Evolutionary conservation across 2,329 filamentous ascomycete genomes (phyloP).

Genomic region (Decorospora gaudefroyi): DNA sequence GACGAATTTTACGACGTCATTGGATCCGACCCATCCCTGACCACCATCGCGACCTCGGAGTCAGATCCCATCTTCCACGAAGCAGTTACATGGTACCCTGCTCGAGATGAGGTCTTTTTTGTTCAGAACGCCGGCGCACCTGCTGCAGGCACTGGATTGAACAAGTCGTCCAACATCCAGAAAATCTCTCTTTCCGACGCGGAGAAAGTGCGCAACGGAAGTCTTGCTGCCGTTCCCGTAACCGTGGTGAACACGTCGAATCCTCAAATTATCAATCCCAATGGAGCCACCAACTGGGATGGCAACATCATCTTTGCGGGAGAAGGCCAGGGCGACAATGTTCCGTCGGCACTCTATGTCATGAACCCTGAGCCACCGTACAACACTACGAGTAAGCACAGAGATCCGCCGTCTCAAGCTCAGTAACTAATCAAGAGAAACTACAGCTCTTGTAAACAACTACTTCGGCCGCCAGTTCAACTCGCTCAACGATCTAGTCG

Average conservation of each 20-base stretch:
- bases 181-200: slow-evolving; percentile 33
- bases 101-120: slow-evolving; percentile 32
- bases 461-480: slow-evolving; percentile 54
- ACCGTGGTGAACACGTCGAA: slow-evolving; percentile 31
- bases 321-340: slow-evolving; percentile 28
- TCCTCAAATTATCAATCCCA: slow-evolving; percentile 34
- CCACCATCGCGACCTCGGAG: slow-evolving; percentile 28
- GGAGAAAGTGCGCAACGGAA: slow-evolving; percentile 30
- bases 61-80: slow-evolving; percentile 34
- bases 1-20: slow-evolving; percentile 34
- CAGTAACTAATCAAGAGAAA: slow-evolving; percentile 7
- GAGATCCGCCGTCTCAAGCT: not conserved
- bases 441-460: slow-evolving; percentile 47
- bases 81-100: slow-evolving; percentile 32
- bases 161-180: slow-evolving; percentile 34
- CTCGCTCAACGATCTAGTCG: slow-evolving; percentile 48
- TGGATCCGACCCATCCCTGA: slow-evolving; percentile 28
- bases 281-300: slow-evolving; percentile 30
- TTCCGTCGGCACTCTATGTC: slow-evolving; percentile 29
- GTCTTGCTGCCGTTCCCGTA: slow-evolving; percentile 24
- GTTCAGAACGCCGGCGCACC: slow-evolving; percentile 32
- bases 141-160: slow-evolving; percentile 31
- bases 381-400: slow-evolving; percentile 31
- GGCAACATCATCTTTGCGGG: slow-evolving; percentile 34
- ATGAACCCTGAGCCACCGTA: slow-evolving; percentile 33